Conservation (phyloP, 2,329 filamentous ascomycete species). For the Verticillium isaacii region DNA sequence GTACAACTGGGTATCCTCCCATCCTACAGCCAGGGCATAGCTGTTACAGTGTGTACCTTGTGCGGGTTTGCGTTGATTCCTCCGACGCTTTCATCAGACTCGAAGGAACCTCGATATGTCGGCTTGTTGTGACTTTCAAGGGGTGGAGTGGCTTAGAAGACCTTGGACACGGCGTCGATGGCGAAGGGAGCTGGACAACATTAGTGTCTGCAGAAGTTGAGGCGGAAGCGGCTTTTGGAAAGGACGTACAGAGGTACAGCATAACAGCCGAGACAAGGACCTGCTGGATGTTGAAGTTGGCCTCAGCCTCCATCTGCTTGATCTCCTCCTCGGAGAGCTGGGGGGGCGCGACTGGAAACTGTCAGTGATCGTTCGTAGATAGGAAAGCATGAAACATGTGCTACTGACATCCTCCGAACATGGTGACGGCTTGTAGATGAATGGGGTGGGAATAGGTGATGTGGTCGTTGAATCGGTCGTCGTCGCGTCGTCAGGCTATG, state of each 20-base stretch:
- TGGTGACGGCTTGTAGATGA: slow-evolving; percentile 29
- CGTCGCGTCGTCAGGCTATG: slow-evolving; percentile 2
- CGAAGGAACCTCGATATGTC: neutral
- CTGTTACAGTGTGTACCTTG: neutral
- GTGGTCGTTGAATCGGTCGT: neutral
- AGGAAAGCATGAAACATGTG: neutral
- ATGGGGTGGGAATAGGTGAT: too few species aligned
- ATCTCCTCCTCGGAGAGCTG: slow-evolving; percentile 68
- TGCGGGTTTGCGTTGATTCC: neutral
- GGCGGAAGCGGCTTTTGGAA: too few species aligned
- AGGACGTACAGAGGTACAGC: slow-evolving; percentile 69
- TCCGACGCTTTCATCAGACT: neutral
- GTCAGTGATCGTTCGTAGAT: neutral
- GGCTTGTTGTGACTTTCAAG: neutral
- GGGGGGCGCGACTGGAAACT: slow-evolving; percentile 56
- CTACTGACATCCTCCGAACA: slow-evolving; percentile 60
- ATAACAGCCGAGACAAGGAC: slow-evolving; percentile 61
- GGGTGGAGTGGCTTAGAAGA: slow-evolving; percentile 27
- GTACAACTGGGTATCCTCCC: slow-evolving; percentile 10
- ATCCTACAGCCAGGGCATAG: neutral
- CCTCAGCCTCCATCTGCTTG: slow-evolving; percentile 62
- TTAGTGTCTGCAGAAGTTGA: neutral
- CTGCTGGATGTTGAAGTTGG: slow-evolving; percentile 61
- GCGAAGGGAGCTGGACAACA: slow-evolving; percentile 47
- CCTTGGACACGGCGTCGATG: slow-evolving; percentile 45